Conservation (phyloP, 1,284 basidiomycete species). For the Trametes pubescens region DNA sequence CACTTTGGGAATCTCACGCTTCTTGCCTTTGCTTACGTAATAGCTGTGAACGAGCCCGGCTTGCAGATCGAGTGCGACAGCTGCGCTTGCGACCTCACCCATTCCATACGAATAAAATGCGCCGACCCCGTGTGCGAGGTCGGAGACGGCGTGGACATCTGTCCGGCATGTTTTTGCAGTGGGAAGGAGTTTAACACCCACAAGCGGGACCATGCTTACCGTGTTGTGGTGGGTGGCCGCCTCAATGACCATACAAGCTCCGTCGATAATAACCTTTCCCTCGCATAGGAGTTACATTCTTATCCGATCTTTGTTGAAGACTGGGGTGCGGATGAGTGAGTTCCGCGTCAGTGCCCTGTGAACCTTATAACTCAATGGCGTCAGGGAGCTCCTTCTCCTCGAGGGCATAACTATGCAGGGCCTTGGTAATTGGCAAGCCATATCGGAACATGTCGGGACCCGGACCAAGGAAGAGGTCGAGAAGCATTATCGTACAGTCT, state of each 20-base stretch:
- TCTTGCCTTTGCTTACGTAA: constrained; percentile 47
- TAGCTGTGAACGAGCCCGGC: constrained; percentile 81
- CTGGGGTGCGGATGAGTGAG: constrained; percentile 98
- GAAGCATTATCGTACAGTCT: constrained; percentile 87
- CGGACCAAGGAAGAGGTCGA: constrained; percentile 95
- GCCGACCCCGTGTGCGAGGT: constrained; percentile 80
- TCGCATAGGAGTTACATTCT: constrained; percentile 86
- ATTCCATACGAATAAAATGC: constrained; percentile 93
- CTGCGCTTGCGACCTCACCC: constrained; percentile 80
- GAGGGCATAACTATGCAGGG: constrained; percentile 92
- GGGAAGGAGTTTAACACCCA: constrained; percentile 92
- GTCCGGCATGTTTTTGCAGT: constrained; percentile 89
- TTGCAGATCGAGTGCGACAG: constrained; percentile 80
- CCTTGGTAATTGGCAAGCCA: constrained; percentile 97
- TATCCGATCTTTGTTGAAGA: constrained; percentile 96
- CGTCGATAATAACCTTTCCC: constrained; percentile 82
- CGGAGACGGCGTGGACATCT: constrained; percentile 87
- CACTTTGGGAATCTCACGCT: constrained; percentile 48
- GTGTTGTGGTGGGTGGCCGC: constrained; percentile 78
- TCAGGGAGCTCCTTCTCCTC: constrained; percentile 88
- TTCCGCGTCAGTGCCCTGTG: background rate
- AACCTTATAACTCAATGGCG: background rate
- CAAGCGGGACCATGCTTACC: constrained; percentile 90
- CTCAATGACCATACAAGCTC: constrained; percentile 52
- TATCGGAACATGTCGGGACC: constrained; percentile 95